Evolutionary conservation across 768 basidiomycete species (phyloP).

Genomic region (Russula earlei): DNA sequence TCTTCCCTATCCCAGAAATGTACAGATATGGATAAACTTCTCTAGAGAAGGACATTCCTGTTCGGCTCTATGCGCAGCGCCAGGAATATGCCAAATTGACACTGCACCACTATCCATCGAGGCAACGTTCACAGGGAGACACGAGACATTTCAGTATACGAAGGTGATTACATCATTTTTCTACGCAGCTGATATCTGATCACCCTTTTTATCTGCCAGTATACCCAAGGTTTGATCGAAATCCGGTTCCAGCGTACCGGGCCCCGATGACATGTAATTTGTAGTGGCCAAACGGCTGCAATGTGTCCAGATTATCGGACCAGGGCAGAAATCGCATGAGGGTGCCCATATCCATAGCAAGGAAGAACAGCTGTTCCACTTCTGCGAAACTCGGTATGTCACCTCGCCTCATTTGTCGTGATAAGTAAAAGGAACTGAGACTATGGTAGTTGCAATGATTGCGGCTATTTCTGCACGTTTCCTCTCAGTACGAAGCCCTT

Average conservation of each 20-base stretch:
- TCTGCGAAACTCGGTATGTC: slow-evolving; percentile 40
- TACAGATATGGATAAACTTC: neutral
- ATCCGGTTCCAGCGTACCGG: neutral
- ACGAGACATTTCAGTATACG: slow-evolving; percentile 56
- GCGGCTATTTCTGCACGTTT: slow-evolving; percentile 50
- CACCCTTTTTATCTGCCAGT: slow-evolving; percentile 27
- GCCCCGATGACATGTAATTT: neutral
- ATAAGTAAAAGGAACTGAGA: neutral
- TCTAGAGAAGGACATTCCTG: slow-evolving; percentile 46
- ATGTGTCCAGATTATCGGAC: slow-evolving; percentile 39
- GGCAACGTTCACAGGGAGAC: slow-evolving; percentile 49
- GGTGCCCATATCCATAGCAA: slow-evolving; percentile 42
- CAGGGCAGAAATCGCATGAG: slow-evolving; percentile 34
- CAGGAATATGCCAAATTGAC: slow-evolving; percentile 51
- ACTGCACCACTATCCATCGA: slow-evolving; percentile 50
- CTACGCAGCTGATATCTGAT: neutral
- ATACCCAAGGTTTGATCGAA: slow-evolving; percentile 38
- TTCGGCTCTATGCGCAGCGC: slow-evolving; percentile 31
- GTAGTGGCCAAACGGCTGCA: slow-evolving; percentile 44
- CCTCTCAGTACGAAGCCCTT: slow-evolving; percentile 35
- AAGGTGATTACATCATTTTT: slow-evolving; percentile 33
- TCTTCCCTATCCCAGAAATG: neutral
- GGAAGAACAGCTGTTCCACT: slow-evolving; percentile 40
- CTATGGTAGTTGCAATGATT: slow-evolving; percentile 39
- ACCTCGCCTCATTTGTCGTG: neutral